A percentile compares a stretch with the other conserved stretches of the same genome.
phyloP scores from a whole-genome alignment of 2,329 filamentous ascomycete genomes.

The Colletotrichum limetticola region DNA sequence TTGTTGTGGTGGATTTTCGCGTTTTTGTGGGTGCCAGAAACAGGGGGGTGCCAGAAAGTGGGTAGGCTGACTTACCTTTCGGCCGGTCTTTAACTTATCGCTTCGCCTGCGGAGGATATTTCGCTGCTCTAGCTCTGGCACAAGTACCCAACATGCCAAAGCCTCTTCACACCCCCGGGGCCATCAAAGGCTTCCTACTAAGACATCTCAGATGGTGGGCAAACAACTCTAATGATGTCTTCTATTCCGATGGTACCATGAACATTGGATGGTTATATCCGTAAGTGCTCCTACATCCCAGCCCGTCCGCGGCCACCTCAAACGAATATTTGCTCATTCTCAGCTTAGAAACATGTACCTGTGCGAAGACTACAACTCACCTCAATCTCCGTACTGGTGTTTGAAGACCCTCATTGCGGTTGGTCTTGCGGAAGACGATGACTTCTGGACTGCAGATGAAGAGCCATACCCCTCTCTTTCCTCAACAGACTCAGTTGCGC shows the following conservation, averaged over 20 bases:
- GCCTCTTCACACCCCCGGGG: slow-evolving; percentile 49
- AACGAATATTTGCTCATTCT: background rate
- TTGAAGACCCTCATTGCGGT: slow-evolving; percentile 60
- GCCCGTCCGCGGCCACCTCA: too few species aligned
- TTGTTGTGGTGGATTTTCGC: too few species aligned
- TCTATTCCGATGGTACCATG: slow-evolving; percentile 59
- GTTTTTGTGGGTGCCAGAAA: too few species aligned
- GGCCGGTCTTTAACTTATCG: slow-evolving; percentile 62
- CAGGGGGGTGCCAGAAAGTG: too few species aligned
- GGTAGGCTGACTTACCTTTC: too few species aligned
- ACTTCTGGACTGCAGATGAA: slow-evolving; percentile 59
- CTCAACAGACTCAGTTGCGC: background rate
- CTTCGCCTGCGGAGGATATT: slow-evolving; percentile 62
- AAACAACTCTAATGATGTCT: slow-evolving; percentile 52
- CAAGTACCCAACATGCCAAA: slow-evolving; percentile 49
- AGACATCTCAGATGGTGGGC: slow-evolving; percentile 64
- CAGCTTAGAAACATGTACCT: slow-evolving; percentile 60
- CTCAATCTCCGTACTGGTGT: slow-evolving; percentile 65
- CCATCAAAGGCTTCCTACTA: slow-evolving; percentile 59
- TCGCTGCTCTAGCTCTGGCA: slow-evolving; percentile 55
- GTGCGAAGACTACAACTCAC: slow-evolving; percentile 67
- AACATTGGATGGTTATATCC: slow-evolving; percentile 55
- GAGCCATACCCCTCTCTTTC: slow-evolving; percentile 36
- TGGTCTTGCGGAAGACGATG: slow-evolving; percentile 45
- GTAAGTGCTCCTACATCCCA: slow-evolving; percentile 29